phyloP scores from a whole-genome alignment of 2,329 filamentous ascomycete species.

The Aureobasidium sp. region DNA sequence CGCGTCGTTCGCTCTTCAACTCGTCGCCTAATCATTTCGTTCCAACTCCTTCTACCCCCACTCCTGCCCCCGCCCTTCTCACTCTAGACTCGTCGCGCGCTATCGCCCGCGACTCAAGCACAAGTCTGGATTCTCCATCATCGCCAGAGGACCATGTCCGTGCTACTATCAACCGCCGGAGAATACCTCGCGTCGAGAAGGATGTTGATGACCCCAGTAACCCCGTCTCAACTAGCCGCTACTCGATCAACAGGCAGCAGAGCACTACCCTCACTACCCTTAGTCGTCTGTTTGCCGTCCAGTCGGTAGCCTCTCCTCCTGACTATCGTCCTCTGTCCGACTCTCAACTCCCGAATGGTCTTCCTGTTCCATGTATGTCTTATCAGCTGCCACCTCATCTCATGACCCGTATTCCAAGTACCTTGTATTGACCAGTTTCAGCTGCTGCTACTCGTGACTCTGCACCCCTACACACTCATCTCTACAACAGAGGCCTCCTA shows the following conservation, averaged over 20 bases:
- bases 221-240: conserved; percentile 17
- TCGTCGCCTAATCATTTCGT: neutral
- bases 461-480: conserved; percentile 38
- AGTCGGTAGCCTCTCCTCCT: conserved; percentile 26
- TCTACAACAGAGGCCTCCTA: conserved; percentile 43
- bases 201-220: conserved; percentile 40
- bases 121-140: conserved; percentile 7
- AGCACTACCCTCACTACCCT: conserved; percentile 35
- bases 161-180: conserved; percentile 18
- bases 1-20: conserved; percentile 8
- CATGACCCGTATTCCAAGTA: neutral
- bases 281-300: conserved; percentile 36
- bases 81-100: conserved; percentile 4
- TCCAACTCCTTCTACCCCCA: conserved; percentile 5
- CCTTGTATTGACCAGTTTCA: conserved; percentile 2
- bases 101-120: neutral
- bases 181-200: conserved; percentile 37
- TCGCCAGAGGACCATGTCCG: conserved; percentile 16
- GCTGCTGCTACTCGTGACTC: conserved; percentile 13
- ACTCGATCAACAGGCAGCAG: conserved; percentile 23
- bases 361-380: conserved; percentile 17
- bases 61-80: conserved; percentile 8
- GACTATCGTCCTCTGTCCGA: conserved; percentile 23
- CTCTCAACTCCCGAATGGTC: conserved; percentile 10
- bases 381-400: neutral